Percentiles rank a stretch among this genome's conserved stretches.
Conservation (phyloP, 2,329 filamentous ascomycete species). For the Corynespora cassiicola region DNA sequence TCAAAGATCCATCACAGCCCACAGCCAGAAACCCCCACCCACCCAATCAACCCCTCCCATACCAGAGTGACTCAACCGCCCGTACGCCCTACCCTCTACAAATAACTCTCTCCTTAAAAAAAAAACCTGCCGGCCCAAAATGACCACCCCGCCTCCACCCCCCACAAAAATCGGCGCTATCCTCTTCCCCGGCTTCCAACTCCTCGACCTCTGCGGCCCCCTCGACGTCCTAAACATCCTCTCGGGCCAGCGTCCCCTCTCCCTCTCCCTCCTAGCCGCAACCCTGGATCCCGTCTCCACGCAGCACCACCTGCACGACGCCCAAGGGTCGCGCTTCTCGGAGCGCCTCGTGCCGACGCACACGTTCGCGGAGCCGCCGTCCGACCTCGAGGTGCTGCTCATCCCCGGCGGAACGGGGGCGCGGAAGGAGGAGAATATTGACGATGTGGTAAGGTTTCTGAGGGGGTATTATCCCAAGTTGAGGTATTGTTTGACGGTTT, state of each 20-base stretch:
- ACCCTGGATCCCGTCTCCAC: slow-evolving; percentile 44
- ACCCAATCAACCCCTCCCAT: too few species aligned
- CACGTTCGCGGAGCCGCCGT: slow-evolving; percentile 60
- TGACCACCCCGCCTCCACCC: slow-evolving; percentile 8
- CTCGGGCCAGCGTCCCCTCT: slow-evolving; percentile 28
- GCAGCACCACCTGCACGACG: slow-evolving; percentile 11
- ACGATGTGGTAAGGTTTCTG: slow-evolving; percentile 55
- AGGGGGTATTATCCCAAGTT: slow-evolving; percentile 54
- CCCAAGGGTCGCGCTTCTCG: slow-evolving; percentile 32
- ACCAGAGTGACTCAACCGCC: too few species aligned
- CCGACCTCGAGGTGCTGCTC: slow-evolving; percentile 66
- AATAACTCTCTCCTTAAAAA: too few species aligned
- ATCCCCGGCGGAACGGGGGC: slow-evolving; percentile 68
- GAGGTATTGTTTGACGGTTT: slow-evolving; percentile 68
- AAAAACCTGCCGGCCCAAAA: too few species aligned
- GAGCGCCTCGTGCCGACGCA: slow-evolving; percentile 57
- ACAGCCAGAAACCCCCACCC: too few species aligned
- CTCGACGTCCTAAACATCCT: slow-evolving; percentile 54
- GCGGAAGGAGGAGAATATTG: slow-evolving; percentile 33
- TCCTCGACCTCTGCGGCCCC: slow-evolving; percentile 51
- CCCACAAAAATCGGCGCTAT: slow-evolving; percentile 40
- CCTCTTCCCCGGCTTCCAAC: slow-evolving; percentile 47
- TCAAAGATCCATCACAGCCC: too few species aligned
- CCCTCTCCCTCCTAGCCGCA: slow-evolving; percentile 41
- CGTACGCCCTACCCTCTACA: too few species aligned